Evolutionary conservation across 2,329 filamentous ascomycete species (phyloP), one percentile per base, ranked within the genome.

Genomic region (Penicillium sp.): DNA sequence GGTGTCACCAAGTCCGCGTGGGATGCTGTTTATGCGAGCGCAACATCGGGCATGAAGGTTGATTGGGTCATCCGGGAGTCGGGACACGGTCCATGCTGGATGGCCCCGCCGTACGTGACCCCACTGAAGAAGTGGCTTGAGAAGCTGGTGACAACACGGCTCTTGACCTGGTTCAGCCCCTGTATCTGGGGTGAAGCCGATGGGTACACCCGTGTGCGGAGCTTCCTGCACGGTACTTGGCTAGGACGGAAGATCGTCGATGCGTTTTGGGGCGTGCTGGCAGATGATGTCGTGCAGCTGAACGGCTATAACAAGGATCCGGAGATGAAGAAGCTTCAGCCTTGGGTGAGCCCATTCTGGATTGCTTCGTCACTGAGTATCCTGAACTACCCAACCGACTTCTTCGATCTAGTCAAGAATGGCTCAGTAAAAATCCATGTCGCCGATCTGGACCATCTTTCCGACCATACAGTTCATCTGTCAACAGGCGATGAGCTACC

Each of bases 141-240:
- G 71, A 85, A 87, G 64, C 79, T 91, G 5, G 81, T 88, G 4
- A 82, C 83, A 31, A 88, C 84, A 0, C 85, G 90, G 0, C 80
- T 89, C 61, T 74, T 92, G 52, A 89, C 85, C 2, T 91, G 87
- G 86, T 86, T 93, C 72, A 87, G 84, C 51, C 90, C 90, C 0
- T 92, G 89, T 68, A 81, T 89, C 14, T 93, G 88, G 86, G 87
- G 86, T 5, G 77, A 80, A 1, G 82, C 80, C 2, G 86, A 86
- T 65, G 87, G 86, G 1, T 88, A 82, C 33, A 8, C 51, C 10
- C 66, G 63, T 11, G 63, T 80, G 1, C 75, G 81, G 7, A 63
- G 66, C 3, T 78, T 83, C 52, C 64, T 86, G 21, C 83, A 86
- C 58, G 69, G 73, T 2, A 84, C 82, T 0, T 77, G 74, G 69